Evolutionary conservation across 2,329 filamentous ascomycete genomes (phyloP).

Genomic region (Claviceps sp.): DNA sequence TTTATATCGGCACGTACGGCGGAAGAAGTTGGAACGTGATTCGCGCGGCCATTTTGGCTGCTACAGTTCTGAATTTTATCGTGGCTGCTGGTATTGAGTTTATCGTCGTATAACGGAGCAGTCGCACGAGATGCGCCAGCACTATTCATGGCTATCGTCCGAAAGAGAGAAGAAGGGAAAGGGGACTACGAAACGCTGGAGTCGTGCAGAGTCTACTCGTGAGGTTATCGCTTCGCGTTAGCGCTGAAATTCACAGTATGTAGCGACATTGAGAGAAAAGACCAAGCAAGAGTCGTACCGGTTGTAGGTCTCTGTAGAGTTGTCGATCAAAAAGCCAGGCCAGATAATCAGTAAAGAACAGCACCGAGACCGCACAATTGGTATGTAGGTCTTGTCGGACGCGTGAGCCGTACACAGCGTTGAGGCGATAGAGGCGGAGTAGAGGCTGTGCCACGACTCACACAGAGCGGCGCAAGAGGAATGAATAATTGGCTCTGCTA

Average conservation of each 20-base stretch:
- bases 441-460: not conserved
- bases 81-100: not conserved
- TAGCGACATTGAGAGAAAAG: not conserved
- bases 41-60: slow-evolving; percentile 3
- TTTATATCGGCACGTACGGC: slow-evolving; percentile 4
- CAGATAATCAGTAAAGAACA: not conserved
- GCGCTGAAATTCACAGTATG: not conserved
- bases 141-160: slow-evolving; percentile 17
- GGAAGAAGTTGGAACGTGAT: slow-evolving; percentile 5
- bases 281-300: not conserved
- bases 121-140: slow-evolving; percentile 14
- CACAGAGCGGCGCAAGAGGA: slow-evolving; percentile 3
- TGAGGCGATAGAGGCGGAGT: not conserved
- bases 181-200: not conserved
- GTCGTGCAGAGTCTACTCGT: not conserved
- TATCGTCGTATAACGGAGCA: slow-evolving; percentile 15
- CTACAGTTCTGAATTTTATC: too few relatives aligned
- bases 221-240: not conserved
- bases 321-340: not conserved
- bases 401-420: not conserved
- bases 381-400: not conserved
- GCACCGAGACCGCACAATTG: not conserved
- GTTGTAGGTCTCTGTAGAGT: not conserved
- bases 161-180: not conserved
- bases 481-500: slow-evolving; percentile 17